Base-by-base conservation (phyloP, 1,284 basidiomycete genomes). In the Puccinia horiana region DNA sequence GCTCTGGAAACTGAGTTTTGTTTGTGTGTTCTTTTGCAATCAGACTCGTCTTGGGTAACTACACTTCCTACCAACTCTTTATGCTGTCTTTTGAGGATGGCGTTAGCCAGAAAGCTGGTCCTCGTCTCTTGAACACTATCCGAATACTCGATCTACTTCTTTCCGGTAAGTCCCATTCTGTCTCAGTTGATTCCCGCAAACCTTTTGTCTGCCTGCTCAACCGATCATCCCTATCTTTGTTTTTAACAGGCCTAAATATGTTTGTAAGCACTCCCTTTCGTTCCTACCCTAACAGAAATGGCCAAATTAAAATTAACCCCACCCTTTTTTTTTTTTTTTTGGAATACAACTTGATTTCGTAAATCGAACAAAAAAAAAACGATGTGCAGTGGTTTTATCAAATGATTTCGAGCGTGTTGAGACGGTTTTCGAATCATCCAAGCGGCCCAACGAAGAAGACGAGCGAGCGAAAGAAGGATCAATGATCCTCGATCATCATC, bases 371-470 rank as follows among this genome's bases (percentile, higher is more conserved):
- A 65, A 23, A 65, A 29, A 4, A 65, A 70, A n/a, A 70, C n/a
- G n/a, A n/a, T n/a, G n/a, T n/a, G n/a, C 23, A 81, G 79, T 81
- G 79, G 79, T 81, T 81, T 42, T 81, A 75, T 74, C 79, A 81
- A 75, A 81, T 81, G 79, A 81, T 81, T 67, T 20, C 69, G 74
- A 81, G 79, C 44, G 56, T 81, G 54, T n/a, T 35, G 61, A 81
- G 75, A 4, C 37, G 79, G 65, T 65, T 81, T 16, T 35, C 47
- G 40, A 49, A 11, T n/a, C n/a, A n/a, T 20, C 26, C 67, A 44
- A 65, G 61, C 40, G n/a, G 32, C 16, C 23, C 26, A 23, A 29
- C 26, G 18, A 42, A 58, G 18, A 23, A 58, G 18, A 23, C n/a
- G 37, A 75, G 32, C 52, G 54, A 54, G 20, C 26, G 26, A 32